These are phyloP conservation scores for Cytospora leucostoma DNA, from an alignment of 2,329 filamentous ascomycete genomes.

Conservation along the genomic window DNA sequence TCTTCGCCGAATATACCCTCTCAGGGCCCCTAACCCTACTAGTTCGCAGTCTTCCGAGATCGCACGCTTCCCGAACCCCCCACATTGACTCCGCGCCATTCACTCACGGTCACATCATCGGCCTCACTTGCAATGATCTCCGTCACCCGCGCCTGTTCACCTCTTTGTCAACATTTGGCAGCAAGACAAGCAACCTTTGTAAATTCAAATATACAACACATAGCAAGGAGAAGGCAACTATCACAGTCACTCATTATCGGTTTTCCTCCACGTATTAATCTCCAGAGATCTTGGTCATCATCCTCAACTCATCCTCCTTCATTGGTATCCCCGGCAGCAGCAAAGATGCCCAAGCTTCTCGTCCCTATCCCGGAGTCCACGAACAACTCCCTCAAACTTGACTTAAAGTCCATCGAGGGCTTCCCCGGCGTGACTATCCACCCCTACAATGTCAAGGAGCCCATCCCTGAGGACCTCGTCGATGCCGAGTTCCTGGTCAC, in stretches of 20 bases:
- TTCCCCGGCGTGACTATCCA: slow-evolving; percentile 57
- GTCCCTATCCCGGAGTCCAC: slow-evolving; percentile 57
- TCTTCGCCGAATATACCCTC: slow-evolving; percentile 7
- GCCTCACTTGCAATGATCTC: slow-evolving; percentile 17
- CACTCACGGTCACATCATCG: slow-evolving; percentile 1
- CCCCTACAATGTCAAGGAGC: slow-evolving; percentile 58
- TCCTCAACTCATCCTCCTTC: neutral
- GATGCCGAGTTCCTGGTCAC: slow-evolving; percentile 64
- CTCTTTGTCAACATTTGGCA: slow-evolving; percentile 3
- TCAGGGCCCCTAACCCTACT: neutral
- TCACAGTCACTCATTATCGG: neutral
- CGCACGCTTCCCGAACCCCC: slow-evolving; percentile 14
- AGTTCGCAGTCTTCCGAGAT: neutral
- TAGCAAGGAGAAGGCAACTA: neutral
- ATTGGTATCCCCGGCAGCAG: slow-evolving; percentile 1
- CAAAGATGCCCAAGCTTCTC: slow-evolving; percentile 60
- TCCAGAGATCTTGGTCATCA: neutral
- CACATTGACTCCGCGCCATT: slow-evolving; percentile 15
- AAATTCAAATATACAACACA: neutral
- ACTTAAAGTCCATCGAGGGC: slow-evolving; percentile 56
- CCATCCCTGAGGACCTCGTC: slow-evolving; percentile 57
- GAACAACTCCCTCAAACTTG: slow-evolving; percentile 40
- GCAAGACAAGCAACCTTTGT: no score
- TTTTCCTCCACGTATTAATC: rapidly evolving
- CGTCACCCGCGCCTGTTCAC: neutral